These are phyloP conservation scores for Pyrenopolyporus hunteri DNA, from an alignment of 495 filamentous ascomycete species.

Conservation along the genomic window DNA sequence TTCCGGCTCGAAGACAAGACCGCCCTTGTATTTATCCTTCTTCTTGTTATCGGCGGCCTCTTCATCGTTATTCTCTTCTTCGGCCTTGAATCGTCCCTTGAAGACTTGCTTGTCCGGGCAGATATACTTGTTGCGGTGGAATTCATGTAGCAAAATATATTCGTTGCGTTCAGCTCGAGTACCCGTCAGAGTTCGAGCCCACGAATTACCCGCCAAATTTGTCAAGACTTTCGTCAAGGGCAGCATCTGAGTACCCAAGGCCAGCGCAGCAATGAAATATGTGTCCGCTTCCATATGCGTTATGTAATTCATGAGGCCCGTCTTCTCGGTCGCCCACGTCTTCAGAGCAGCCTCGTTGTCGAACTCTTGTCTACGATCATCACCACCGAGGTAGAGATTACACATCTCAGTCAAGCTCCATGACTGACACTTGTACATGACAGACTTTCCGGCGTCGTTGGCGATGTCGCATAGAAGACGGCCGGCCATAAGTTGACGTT, in stretches of 20 bases:
- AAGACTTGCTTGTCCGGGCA: constrained; percentile 89
- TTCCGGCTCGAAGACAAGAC: constrained; percentile 96
- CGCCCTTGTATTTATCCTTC: constrained; percentile 99
- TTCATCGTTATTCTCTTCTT: constrained; percentile 67
- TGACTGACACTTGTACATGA: constrained; percentile 95
- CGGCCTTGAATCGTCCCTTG: constrained; percentile 69
- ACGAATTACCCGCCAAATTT: constrained; percentile 96
- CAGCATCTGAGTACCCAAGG: constrained; percentile 86
- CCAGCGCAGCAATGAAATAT: constrained; percentile 90
- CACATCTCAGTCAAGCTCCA: constrained; percentile 99
- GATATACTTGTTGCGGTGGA: constrained; percentile 94
- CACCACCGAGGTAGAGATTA: constrained; percentile 76
- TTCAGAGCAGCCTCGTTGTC: constrained; percentile 88
- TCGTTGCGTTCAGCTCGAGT: constrained; percentile 97
- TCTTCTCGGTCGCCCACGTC: constrained; percentile 81
- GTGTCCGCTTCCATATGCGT: constrained; percentile 93
- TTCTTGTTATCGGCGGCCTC: constrained; percentile 78
- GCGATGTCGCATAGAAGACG: constrained; percentile 91
- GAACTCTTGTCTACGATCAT: constrained; percentile 73
- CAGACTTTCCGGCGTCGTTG: constrained; percentile 96
- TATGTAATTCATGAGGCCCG: constrained; percentile 90
- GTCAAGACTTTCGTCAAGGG: constrained; percentile 94
- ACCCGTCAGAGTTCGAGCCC: constrained; percentile 93
- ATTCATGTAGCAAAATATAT: constrained; percentile 98
- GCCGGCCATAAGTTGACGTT: constrained; percentile 87